Percentiles rank a stretch among this genome's conserved stretches.
phyloP scores from a whole-genome alignment of 176 grass and related monocot species.

The Oryza australiensis region DNA sequence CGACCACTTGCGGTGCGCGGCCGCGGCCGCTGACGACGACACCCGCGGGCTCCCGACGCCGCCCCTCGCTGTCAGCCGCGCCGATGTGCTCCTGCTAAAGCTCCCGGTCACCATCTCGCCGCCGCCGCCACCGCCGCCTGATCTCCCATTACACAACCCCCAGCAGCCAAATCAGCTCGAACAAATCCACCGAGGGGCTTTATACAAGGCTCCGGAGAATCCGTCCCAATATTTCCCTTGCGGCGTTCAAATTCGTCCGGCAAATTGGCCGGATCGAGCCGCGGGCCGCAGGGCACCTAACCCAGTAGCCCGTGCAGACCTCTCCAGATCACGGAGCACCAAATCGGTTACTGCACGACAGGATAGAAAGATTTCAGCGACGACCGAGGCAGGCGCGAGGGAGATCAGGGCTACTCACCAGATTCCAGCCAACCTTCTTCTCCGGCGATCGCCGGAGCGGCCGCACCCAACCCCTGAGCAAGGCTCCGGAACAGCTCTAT shows the following conservation, averaged over 20 bases:
- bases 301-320: neutral
- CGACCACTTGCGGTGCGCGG: conserved; percentile 76
- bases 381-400: neutral
- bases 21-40: neutral
- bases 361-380: neutral
- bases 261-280: conserved; percentile 14
- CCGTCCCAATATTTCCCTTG: neutral
- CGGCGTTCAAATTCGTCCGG: neutral
- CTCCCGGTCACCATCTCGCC: conserved; percentile 59
- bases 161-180: neutral
- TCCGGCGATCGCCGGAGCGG: neutral
- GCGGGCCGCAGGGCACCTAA: neutral
- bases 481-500: neutral
- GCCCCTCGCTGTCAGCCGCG: conserved; percentile 58
- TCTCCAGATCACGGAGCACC: conserved; percentile 1
- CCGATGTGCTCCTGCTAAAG: conserved; percentile 61
- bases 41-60: conserved; percentile 61
- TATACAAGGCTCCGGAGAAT: neutral
- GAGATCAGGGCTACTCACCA: conserved; percentile 22
- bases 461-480: neutral
- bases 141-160: conserved; percentile 48
- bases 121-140: neutral
- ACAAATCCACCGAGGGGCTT: neutral
- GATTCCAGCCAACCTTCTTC: conserved; percentile 1
- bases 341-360: neutral